These are phyloP conservation scores for Pythium periplocum DNA, from an alignment of 352 stramenopile genomes.

Conservation along the genomic window DNA sequence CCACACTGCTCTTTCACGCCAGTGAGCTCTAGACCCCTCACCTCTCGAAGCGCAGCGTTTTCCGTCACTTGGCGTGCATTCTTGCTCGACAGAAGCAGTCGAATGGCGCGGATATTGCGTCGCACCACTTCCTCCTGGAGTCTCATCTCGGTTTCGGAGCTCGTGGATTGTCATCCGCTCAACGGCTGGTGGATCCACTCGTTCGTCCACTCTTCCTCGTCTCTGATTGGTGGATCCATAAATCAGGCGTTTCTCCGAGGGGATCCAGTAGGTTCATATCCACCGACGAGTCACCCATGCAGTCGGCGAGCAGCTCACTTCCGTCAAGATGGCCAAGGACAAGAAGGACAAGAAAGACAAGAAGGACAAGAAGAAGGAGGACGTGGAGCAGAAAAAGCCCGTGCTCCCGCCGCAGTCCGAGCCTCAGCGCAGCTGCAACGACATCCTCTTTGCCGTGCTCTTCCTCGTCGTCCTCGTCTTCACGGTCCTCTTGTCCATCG, in stretches of 20 bases:
- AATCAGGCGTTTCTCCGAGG: constrained; percentile 11
- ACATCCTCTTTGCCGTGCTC: constrained; percentile 67
- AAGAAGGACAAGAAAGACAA: constrained; percentile 12
- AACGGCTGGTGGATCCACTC: not conserved
- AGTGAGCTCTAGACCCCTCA: not conserved
- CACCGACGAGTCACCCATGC: not conserved
- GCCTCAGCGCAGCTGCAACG: constrained; percentile 54
- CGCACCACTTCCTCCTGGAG: constrained; percentile 15
- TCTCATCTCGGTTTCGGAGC: not conserved
- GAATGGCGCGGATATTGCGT: constrained; percentile 45
- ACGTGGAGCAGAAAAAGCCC: constrained; percentile 9
- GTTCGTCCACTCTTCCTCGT: too few relatives aligned
- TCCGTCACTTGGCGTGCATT: constrained; percentile 8
- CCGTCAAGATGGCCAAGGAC: constrained; percentile 10
- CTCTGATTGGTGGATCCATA: constrained; percentile 1
- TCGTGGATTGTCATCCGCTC: not conserved
- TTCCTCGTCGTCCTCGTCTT: constrained; percentile 33
- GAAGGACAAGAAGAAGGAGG: constrained; percentile 22
- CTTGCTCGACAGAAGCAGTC: constrained; percentile 29
- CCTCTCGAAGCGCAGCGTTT: constrained; percentile 12
- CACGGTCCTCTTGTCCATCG: constrained; percentile 32
- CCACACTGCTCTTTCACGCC: too few relatives aligned
- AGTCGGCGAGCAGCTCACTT: not conserved
- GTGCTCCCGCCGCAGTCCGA: constrained; percentile 25
- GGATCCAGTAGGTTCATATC: not conserved